These are phyloP conservation scores for Vigna nakashimae DNA, from an alignment of 306 rosid genomes.

Conservation along the genomic window DNA sequence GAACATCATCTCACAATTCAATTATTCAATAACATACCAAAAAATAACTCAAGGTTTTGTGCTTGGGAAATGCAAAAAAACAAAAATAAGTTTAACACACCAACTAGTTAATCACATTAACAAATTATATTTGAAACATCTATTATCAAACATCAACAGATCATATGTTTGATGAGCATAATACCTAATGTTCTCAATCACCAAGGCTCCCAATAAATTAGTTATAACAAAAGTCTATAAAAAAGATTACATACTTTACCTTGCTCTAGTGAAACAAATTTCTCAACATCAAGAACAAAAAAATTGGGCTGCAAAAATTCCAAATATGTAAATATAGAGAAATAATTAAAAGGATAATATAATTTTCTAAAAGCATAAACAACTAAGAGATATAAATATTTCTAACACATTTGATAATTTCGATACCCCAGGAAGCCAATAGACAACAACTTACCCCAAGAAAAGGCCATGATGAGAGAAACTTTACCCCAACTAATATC, in stretches of 20 bases:
- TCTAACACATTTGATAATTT: constrained; percentile 17
- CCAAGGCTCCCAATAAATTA: constrained; percentile 11
- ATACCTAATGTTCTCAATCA: not conserved
- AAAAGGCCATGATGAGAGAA: constrained; percentile 81
- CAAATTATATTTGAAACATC: too few relatives aligned
- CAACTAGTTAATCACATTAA: too few relatives aligned
- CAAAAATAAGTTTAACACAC: too few relatives aligned
- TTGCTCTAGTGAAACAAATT: too few relatives aligned
- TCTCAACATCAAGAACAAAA: too few relatives aligned
- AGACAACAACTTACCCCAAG: constrained; percentile 84
- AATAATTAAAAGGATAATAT: not conserved
- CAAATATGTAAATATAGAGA: constrained; percentile 24
- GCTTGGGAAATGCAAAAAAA: too few relatives aligned
- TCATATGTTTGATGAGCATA: not conserved
- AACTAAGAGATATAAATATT: constrained; percentile 15
- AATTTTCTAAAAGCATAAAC: constrained; percentile 35
- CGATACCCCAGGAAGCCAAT: constrained; percentile 27
- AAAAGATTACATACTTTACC: not conserved
- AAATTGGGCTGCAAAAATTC: constrained; percentile 46
- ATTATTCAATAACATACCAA: too few relatives aligned
- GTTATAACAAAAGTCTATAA: constrained; percentile 12
- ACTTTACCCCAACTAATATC: constrained; percentile 90
- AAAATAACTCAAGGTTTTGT: too few relatives aligned
- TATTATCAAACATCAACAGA: too few relatives aligned
- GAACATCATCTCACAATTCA: too few relatives aligned